These are phyloP conservation scores for Salvia sclarea DNA, from an alignment of 305 asterid species.

Conservation along the genomic window DNA sequence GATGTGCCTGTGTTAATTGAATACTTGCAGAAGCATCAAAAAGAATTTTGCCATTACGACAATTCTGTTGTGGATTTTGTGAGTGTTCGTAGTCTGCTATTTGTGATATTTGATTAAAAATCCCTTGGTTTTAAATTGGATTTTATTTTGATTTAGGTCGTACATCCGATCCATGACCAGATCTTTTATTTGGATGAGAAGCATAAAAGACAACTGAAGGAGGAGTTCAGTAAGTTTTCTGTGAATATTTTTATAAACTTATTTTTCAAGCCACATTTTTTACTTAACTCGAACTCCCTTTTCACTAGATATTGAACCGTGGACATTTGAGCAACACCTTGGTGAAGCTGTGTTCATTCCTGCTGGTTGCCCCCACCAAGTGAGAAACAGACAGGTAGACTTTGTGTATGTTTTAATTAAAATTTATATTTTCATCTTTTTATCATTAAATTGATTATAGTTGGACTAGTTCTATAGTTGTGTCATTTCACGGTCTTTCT, in stretches of 20 bases:
- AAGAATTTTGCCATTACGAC: slow-evolving; percentile 56
- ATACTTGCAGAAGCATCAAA: slow-evolving; percentile 59
- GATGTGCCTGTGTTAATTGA: slow-evolving; percentile 66
- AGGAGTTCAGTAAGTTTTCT: slow-evolving; percentile 57
- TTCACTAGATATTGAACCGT: slow-evolving; percentile 61
- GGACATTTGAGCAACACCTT: slow-evolving; percentile 80
- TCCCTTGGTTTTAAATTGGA: neutral
- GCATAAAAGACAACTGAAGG: slow-evolving; percentile 66
- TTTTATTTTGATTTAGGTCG: slow-evolving; percentile 49
- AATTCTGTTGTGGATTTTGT: slow-evolving; percentile 49
- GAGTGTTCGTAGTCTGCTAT: slow-evolving; percentile 34
- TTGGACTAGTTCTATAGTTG: neutral
- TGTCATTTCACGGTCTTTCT: neutral
- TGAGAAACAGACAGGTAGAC: slow-evolving; percentile 60
- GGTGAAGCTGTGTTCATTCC: slow-evolving; percentile 90
- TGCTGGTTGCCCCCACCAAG: slow-evolving; percentile 91
- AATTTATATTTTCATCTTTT: neutral
- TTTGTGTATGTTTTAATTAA: neutral
- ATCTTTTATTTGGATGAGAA: slow-evolving; percentile 61
- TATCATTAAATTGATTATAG: neutral
- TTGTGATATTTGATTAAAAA: neutral
- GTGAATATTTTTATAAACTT: slow-evolving; percentile 1
- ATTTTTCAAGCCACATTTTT: slow-evolving; percentile 6
- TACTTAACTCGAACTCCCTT: slow-evolving; percentile 7
- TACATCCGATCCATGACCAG: slow-evolving; percentile 81